Evolutionary conservation across 208 protist species (phyloP).

Genomic region (Leishmania turanica): DNA sequence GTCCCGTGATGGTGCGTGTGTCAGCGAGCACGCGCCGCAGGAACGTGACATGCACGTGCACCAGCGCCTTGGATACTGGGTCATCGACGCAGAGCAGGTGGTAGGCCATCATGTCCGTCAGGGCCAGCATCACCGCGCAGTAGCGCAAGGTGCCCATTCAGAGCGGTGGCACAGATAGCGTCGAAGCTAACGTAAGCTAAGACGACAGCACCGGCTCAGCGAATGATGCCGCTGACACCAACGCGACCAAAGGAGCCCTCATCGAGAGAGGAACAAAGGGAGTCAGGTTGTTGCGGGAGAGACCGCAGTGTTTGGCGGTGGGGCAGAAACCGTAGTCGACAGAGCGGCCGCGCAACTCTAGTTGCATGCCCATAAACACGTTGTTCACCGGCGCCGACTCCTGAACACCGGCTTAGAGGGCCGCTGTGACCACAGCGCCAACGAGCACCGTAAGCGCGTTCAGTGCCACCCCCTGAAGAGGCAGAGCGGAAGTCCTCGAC

Average conservation of each 20-base stretch:
- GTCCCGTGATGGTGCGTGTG: constrained; percentile 16
- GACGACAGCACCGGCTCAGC: constrained; percentile 22
- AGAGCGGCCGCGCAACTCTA: constrained; percentile 24
- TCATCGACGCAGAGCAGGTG: constrained; percentile 19
- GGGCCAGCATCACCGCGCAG: constrained; percentile 21
- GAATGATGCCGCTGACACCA: constrained; percentile 28
- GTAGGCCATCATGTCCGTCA: constrained; percentile 26
- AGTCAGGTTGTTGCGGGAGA: constrained; percentile 16
- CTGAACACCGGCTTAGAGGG: constrained; percentile 18
- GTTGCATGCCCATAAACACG: constrained; percentile 20
- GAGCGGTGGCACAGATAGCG: constrained; percentile 27
- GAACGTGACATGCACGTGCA: constrained; percentile 18
- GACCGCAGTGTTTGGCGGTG: constrained; percentile 21
- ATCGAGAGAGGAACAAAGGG: constrained; percentile 14
- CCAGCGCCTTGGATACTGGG: constrained; percentile 14
- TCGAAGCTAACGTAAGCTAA: constrained; percentile 34
- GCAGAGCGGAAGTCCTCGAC: constrained; percentile 5
- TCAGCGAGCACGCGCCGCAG: constrained; percentile 20
- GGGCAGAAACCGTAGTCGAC: constrained; percentile 23
- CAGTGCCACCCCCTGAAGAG: constrained; percentile 9
- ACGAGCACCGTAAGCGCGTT: constrained; percentile 21
- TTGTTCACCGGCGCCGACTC: constrained; percentile 26
- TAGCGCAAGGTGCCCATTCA: constrained; percentile 21
- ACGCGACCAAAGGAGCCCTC: constrained; percentile 15
- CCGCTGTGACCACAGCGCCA: constrained; percentile 17